These are phyloP conservation scores for Cryptosporidium baileyi DNA, from an alignment of 169 alveolate genomes.

Conservation along the genomic window DNA sequence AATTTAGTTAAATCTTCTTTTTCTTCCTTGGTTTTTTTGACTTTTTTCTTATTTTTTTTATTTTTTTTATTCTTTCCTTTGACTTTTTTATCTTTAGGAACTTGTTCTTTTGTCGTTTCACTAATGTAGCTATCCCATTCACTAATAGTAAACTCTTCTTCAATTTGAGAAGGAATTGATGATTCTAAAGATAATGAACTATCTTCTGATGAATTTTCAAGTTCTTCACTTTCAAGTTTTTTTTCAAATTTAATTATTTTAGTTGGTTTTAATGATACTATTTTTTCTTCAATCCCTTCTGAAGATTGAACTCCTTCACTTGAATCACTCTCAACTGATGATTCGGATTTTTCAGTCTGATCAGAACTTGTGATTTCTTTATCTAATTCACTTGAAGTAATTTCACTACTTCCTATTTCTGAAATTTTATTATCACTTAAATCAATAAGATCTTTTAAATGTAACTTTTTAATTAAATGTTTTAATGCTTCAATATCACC, in stretches of 20 bases:
- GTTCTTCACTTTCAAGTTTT: background rate
- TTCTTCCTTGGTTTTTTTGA: constrained; percentile 15
- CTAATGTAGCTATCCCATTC: constrained; percentile 53
- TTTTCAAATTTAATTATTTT: background rate
- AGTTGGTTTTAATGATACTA: background rate
- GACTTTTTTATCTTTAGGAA: background rate
- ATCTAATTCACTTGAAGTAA: background rate
- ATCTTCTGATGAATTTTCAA: background rate
- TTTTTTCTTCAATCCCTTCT: background rate
- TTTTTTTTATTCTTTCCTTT: background rate
- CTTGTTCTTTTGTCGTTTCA: background rate
- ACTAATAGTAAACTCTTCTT: constrained; percentile 35
- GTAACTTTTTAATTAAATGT: constrained; percentile 4
- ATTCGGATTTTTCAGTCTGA: background rate
- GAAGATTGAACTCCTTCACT: background rate
- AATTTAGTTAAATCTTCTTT: background rate
- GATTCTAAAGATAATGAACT: background rate
- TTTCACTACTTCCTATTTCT: background rate
- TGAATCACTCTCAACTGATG: background rate
- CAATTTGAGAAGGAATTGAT: constrained; percentile 1
- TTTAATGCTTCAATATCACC: constrained; percentile 52
- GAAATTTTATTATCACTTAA: background rate
- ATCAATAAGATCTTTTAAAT: constrained; percentile 3
- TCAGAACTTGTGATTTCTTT: background rate
- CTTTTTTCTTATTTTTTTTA: background rate